phyloP scores from a whole-genome alignment of 2,329 filamentous ascomycete species.

The Aulographum hederae region DNA sequence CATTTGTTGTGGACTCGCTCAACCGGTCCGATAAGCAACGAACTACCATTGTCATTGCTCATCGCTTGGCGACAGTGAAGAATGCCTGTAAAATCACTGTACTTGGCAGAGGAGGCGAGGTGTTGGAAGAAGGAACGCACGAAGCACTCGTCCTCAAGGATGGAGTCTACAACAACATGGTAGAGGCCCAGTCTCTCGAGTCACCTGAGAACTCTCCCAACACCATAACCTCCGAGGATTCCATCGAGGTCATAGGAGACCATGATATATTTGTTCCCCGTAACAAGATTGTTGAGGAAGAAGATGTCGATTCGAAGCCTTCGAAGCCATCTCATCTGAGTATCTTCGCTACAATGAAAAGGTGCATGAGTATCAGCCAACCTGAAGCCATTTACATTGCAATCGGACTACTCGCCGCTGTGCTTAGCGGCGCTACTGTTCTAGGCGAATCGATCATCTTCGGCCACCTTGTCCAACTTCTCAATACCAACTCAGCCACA shows the following conservation, averaged over 20 bases:
- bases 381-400: slow-evolving; percentile 11
- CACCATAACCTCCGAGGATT: too few relatives aligned
- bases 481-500: slow-evolving; percentile 18
- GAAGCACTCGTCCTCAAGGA: slow-evolving; percentile 11
- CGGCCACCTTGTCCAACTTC: slow-evolving; percentile 29
- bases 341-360: too few relatives aligned
- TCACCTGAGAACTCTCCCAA: slow-evolving; percentile 9
- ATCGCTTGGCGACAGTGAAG: slow-evolving; percentile 17
- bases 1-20: slow-evolving; percentile 14
- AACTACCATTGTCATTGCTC: slow-evolving; percentile 19
- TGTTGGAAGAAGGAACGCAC: slow-evolving; percentile 15
- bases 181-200: slow-evolving; percentile 17
- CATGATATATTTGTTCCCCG: too few relatives aligned
- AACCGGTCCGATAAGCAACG: slow-evolving; percentile 9
- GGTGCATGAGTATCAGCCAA: too few relatives aligned
- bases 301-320: too few relatives aligned
- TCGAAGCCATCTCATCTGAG: too few relatives aligned
- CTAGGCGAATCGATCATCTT: slow-evolving; percentile 43
- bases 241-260: too few relatives aligned
- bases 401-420: slow-evolving; percentile 24
- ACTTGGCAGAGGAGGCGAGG: slow-evolving; percentile 13
- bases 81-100: slow-evolving; percentile 19
- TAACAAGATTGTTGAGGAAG: too few relatives aligned
- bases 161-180: slow-evolving; percentile 15
- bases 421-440: slow-evolving; percentile 29